phyloP scores from a whole-genome alignment of 768 basidiomycete species.

The Calvatia gigantea region DNA sequence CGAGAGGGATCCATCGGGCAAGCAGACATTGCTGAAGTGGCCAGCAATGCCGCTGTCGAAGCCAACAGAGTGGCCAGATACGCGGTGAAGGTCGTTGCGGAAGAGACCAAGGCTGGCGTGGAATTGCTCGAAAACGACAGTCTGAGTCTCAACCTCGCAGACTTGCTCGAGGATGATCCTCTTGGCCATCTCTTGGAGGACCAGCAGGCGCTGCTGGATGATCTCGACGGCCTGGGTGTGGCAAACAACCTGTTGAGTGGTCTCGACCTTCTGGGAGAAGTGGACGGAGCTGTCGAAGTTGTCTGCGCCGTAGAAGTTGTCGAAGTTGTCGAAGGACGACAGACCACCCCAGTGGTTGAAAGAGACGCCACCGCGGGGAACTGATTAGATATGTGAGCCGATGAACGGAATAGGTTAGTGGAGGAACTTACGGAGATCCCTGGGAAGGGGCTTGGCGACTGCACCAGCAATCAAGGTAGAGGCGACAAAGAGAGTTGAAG shows the following conservation, averaged over 20 bases:
- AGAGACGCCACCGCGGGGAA: constrained; percentile 15
- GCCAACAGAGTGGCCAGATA: constrained; percentile 26
- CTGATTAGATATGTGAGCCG: neutral
- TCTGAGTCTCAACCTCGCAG: constrained; percentile 35
- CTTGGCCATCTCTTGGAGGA: constrained; percentile 38
- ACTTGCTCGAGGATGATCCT: constrained; percentile 29
- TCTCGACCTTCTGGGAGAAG: constrained; percentile 30
- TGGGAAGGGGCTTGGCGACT: constrained; percentile 16
- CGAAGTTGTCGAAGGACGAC: constrained; percentile 27
- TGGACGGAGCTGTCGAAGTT: constrained; percentile 30
- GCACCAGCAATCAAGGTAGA: constrained; percentile 18
- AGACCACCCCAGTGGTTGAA: constrained; percentile 35
- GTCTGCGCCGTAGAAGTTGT: constrained; percentile 33
- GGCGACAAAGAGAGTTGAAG: constrained; percentile 17
- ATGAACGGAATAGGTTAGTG: neutral
- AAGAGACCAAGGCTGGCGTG: constrained; percentile 25
- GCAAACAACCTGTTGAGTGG: constrained; percentile 28
- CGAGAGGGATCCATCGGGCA: constrained; percentile 26
- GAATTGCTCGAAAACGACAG: constrained; percentile 33
- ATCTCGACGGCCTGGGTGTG: constrained; percentile 27
- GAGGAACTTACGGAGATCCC: neutral
- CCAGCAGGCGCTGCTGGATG: constrained; percentile 36
- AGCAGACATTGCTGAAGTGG: constrained; percentile 25
- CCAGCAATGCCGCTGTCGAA: constrained; percentile 29
- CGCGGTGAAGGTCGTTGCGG: constrained; percentile 26